These are phyloP conservation scores for Harringtonia aguacate DNA, from an alignment of 2,329 filamentous ascomycete genomes.

Conservation along the genomic window DNA sequence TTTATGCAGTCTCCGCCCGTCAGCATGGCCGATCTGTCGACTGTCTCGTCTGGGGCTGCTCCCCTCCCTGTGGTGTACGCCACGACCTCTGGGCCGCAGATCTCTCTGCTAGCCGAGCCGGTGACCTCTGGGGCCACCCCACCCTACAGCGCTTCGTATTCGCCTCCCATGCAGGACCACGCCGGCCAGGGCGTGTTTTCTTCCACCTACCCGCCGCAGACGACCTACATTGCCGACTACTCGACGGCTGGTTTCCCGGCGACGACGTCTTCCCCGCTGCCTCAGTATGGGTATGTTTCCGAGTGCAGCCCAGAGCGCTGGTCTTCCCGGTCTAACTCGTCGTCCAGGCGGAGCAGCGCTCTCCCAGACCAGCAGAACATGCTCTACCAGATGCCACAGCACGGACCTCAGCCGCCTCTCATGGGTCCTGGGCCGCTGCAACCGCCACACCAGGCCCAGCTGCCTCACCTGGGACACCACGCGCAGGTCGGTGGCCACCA, in stretches of 20 bases:
- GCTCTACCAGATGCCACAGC: slow-evolving; percentile 21
- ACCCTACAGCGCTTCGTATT: slow-evolving; percentile 32
- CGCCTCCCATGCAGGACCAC: slow-evolving; percentile 15
- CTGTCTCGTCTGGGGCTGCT: slow-evolving; percentile 22
- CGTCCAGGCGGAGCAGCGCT: too few species aligned
- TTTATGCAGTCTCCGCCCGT: slow-evolving; percentile 13
- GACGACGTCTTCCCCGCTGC: slow-evolving; percentile 16
- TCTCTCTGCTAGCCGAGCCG: slow-evolving; percentile 40
- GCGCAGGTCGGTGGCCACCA: slow-evolving; percentile 5
- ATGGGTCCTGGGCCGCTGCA: slow-evolving; percentile 2
- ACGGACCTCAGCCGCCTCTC: slow-evolving; percentile 13
- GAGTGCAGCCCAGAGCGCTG: too few species aligned
- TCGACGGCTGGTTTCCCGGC: slow-evolving; percentile 13
- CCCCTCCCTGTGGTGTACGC: slow-evolving; percentile 37
- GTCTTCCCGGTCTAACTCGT: too few species aligned
- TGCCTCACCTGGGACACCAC: not conserved
- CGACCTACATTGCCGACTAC: slow-evolving; percentile 21
- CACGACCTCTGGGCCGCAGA: slow-evolving; percentile 35
- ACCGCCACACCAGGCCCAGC: slow-evolving; percentile 5
- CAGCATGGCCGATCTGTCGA: slow-evolving; percentile 30
- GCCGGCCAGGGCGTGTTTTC: slow-evolving; percentile 18
- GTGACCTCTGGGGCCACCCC: slow-evolving; percentile 20
- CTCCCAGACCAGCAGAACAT: slow-evolving; percentile 10
- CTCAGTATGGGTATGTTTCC: slow-evolving; percentile 20
- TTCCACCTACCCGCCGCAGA: slow-evolving; percentile 21